These are phyloP conservation scores for Cercophora newfieldiana DNA, from an alignment of 495 filamentous ascomycete genomes.

Conservation along the genomic window DNA sequence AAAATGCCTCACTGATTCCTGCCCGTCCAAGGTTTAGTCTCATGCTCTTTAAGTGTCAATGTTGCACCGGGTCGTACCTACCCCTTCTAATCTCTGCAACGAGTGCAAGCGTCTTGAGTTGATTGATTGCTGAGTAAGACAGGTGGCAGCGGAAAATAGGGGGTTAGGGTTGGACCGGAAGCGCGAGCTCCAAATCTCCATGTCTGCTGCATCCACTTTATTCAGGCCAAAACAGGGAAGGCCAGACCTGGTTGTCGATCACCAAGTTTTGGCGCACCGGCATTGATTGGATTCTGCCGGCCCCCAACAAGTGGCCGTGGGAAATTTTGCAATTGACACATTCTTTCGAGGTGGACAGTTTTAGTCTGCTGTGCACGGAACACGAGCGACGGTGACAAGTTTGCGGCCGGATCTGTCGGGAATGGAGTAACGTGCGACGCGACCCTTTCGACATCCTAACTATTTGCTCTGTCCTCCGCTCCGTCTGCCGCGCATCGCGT, in stretches of 20 bases:
- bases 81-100: not conserved
- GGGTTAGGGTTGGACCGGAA: not conserved
- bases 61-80: constrained; percentile 3
- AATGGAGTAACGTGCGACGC: not conserved
- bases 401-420: not conserved
- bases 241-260: constrained; percentile 4
- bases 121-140: not conserved
- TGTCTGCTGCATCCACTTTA: not conserved
- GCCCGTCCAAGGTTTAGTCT: not conserved
- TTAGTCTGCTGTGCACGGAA: not conserved
- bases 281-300: constrained; percentile 6
- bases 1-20: not conserved
- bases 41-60: not conserved
- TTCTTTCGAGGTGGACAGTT: not conserved
- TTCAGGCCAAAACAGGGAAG: not conserved
- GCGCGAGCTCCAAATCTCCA: not conserved
- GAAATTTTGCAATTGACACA: constrained; percentile 6
- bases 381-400: not conserved
- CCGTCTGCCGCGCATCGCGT: not conserved
- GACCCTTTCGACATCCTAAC: not conserved
- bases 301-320: not conserved
- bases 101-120: not conserved
- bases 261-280: constrained; percentile 1
- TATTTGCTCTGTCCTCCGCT: not conserved
- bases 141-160: not conserved